phyloP scores from a whole-genome alignment of 2,329 filamentous ascomycete genomes.

The Plectosphaerella plurivora region DNA sequence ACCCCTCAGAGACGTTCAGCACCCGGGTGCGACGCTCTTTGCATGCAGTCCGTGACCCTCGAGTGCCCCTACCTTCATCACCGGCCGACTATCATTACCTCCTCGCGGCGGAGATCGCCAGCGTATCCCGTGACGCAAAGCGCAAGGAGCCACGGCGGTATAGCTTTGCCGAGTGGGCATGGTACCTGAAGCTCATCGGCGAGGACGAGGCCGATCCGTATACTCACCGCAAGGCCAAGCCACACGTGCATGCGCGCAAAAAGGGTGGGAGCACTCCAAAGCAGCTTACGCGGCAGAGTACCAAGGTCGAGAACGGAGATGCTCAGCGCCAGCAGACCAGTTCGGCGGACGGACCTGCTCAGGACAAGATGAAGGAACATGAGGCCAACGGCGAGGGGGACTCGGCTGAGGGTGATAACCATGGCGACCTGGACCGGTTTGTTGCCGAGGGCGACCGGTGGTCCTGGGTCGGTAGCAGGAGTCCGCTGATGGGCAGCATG shows the following conservation, averaged over 20 bases:
- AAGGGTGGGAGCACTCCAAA: conserved; percentile 7
- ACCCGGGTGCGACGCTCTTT: conserved; percentile 30
- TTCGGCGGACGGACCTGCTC: background rate
- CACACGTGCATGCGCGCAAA: conserved; percentile 13
- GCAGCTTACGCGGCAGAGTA: conserved; percentile 7
- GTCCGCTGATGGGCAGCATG: conserved; percentile 64
- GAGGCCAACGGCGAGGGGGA: conserved; percentile 9
- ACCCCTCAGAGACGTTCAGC: conserved; percentile 9
- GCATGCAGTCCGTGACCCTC: conserved; percentile 32
- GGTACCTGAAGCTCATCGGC: conserved; percentile 75
- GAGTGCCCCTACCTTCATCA: conserved; percentile 21
- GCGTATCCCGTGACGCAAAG: conserved; percentile 59
- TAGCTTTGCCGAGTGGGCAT: conserved; percentile 80
- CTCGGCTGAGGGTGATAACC: conserved; percentile 3
- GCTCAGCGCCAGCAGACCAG: background rate
- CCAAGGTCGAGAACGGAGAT: conserved; percentile 2
- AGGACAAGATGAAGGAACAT: conserved; percentile 2
- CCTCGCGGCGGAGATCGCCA: conserved; percentile 68
- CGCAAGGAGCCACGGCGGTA: conserved; percentile 59
- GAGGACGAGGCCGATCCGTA: conserved; percentile 52
- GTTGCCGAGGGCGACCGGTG: conserved; percentile 40
- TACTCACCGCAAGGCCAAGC: conserved; percentile 40
- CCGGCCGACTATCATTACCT: conserved; percentile 53
- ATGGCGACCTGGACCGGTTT: conserved; percentile 4
- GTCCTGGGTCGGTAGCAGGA: conserved; percentile 70